Evolutionary conservation across 352 stramenopile species (phyloP), one percentile per base, ranked within the genome.

Genomic region (Globisporangium abappressorium): DNA sequence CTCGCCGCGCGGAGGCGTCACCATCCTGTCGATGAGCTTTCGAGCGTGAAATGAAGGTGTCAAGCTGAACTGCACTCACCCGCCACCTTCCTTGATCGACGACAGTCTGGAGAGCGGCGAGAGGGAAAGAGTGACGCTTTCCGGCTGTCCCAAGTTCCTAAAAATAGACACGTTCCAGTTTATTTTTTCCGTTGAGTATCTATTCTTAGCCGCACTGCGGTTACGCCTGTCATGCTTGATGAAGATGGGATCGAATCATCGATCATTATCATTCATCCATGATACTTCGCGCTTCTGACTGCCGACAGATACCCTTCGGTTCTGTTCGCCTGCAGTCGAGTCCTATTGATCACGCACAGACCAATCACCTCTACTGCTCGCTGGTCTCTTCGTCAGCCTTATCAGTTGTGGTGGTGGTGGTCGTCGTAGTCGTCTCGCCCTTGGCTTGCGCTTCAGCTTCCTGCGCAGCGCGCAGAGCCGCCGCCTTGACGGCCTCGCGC

Each of bases 401-500:
- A 49, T 5, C 2, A 20, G 38, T 15, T 46, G 43, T 51, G 43
- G 18, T 22, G 14, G 18, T 22, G 6, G 41, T 47, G 4, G 24
- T 47, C n/a, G 28, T 22, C 20, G 33, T 28, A 57, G 38, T 62
- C 41, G 20, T 54, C 6, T 49, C 55, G 33, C 43, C 26, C 24
- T 26, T 15, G 3, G 8, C 36, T 3, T 6, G 28, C 18, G 46
- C 61, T 11, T 64, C 30, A 47, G 51, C 24, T 28, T 30, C 1
- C 20, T 30, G 12, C 2, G 65, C 59, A 18, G 66, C 63, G 30
- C 75, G 73, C 15, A 71, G 61, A 38, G 69, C 56, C 9, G 56
- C 56, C 4, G 56, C 57, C 57, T 81, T 80, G 20, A 80, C 73
- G 11, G 78, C 62, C n/a, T 85, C 75, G 2, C 78, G 73, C 64